These are phyloP conservation scores for Flagelloscypha sp. DNA, from an alignment of 768 basidiomycete genomes.

Conservation along the genomic window DNA sequence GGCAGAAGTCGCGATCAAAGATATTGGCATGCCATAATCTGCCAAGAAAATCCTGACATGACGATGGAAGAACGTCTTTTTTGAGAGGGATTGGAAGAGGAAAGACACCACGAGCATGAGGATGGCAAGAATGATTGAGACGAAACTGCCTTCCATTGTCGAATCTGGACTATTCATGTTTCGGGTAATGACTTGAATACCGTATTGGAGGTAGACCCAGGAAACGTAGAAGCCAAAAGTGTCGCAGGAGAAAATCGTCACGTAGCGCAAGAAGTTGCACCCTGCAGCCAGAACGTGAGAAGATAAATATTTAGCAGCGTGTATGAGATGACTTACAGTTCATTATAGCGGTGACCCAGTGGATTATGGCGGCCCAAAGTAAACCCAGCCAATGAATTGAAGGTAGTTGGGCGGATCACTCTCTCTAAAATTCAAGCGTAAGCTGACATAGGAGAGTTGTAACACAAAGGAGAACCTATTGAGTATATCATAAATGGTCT, in stretches of 20 bases:
- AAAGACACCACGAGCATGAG: slow-evolving; percentile 71
- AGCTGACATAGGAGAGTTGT: too few relatives aligned
- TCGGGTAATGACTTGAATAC: slow-evolving; percentile 73
- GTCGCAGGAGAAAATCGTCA: slow-evolving; percentile 85
- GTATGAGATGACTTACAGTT: slow-evolving; percentile 46
- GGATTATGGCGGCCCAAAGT: slow-evolving; percentile 83
- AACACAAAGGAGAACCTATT: too few relatives aligned
- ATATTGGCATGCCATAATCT: slow-evolving; percentile 90
- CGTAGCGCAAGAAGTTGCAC: slow-evolving; percentile 79
- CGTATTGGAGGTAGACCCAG: slow-evolving; percentile 86
- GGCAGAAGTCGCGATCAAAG: slow-evolving; percentile 64
- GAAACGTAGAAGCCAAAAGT: slow-evolving; percentile 92
- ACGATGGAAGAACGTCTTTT: slow-evolving; percentile 60
- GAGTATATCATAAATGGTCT: slow-evolving; percentile 77
- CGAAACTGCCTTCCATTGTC: slow-evolving; percentile 42
- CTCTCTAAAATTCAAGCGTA: too few relatives aligned
- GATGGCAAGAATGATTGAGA: slow-evolving; percentile 65
- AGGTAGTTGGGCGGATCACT: slow-evolving; percentile 64
- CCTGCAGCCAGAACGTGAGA: slow-evolving; percentile 29
- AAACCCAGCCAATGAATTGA: slow-evolving; percentile 88
- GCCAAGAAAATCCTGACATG: slow-evolving; percentile 67
- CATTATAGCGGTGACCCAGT: slow-evolving; percentile 72
- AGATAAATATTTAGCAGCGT: background rate
- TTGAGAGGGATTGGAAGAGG: slow-evolving; percentile 60
- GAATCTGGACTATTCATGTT: slow-evolving; percentile 40